Evolutionary conservation across 2,329 filamentous ascomycete species (phyloP), one percentile per base, ranked within the genome.

Genomic region (Claviceps paspali): DNA sequence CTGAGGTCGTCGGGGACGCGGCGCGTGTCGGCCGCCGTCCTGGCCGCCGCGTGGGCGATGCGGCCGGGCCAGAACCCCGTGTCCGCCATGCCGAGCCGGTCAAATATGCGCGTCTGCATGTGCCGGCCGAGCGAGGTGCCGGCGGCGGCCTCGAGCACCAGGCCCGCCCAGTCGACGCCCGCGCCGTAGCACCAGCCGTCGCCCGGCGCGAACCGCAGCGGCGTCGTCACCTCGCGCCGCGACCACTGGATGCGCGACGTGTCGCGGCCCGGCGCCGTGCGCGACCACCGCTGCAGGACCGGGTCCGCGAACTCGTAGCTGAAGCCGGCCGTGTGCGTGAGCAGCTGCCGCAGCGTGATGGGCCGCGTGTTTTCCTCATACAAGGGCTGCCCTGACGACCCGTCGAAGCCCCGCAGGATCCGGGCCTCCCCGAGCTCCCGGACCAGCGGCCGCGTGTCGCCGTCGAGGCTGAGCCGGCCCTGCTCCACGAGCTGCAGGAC

Each of bases 321-420:
- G 0, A 69, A 40, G 2, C 70, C 70, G 5, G 58, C 51, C 0
- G 66, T 64, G 47, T 74, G 70, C 0, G 63, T 65, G 3, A 74
- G 56, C 1, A 73, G 56, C 17, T 53, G 57, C 54, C 57, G 52
- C 15, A 65, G 47, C 0, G 60, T 63, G 36, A 67, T 57, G 11
- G 59, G 51, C 11, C 38, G 45, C 2, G 42, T 47, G 41, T 62
- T 61, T 6, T 55, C 49, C 34, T 57, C 52, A 5, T 64, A 51
- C 5, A 60, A 49, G 0, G 64, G 61, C 23, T 50, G 17, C 48
- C 59, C 5, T 54, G 45, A 0, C 46, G n/a, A n/a, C n/a, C n/a
- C 46, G 21, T 55, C 47, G 37, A 64, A 63, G 8, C 56, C 61
- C 10, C 47, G 49, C 5, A 65, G 50, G 39, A 65, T 55, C 38